Evolutionary conservation across 2,329 filamentous ascomycete species (phyloP), one percentile per base, ranked within the genome.

Genomic region (Fusarium sp.): DNA sequence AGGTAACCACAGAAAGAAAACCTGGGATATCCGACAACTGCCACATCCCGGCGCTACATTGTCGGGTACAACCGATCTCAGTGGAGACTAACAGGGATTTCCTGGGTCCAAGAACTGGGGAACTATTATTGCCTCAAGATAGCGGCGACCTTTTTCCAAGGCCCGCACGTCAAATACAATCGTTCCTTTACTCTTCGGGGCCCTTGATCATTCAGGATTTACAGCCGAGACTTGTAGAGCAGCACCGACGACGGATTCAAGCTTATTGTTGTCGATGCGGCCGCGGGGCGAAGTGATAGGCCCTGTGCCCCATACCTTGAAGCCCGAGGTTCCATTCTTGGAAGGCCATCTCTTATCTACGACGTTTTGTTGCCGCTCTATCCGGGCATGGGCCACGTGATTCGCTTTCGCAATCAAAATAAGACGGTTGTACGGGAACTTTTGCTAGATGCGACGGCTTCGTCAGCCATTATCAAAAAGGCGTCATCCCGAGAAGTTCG

Each of bases 391-490:
- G 22, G 17, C 39, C 58, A 41, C 58, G 60, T 63, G 58, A 62
- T 24, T 5, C 33, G 20, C 13, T 19, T 17, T 17, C 30, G 28
- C 37, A 44, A 49, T 62, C 46, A 44, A 49, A 62, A 44, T 19
- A 32, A 24, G 57, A 39, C 5, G 32, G 30, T 45, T 17, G 20
- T n/a, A 14, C 10, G 20, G 60, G 60, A 63, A 63, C 60, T 63
- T 63, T 63, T 63, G 60, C 39, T 63, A 6, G 22, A 19, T 14
- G 30, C 17, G 20, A 49, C 22, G 30, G 26, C n/a, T 45, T 63
- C 58, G 60, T 62, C 49, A 63, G 32, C 30, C 33, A 49, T 50
- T 39, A 20, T 49, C 13, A 17, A 49, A 47, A 62, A 63, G 44
- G 50, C 44, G 44, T 50, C 58, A 63, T 63, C 17, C 5, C 17